A percentile compares a stretch with the other conserved stretches of the same genome.
Evolutionary conservation across 306 rosid genomes (phyloP).

Genomic region (Delonix regia): DNA sequence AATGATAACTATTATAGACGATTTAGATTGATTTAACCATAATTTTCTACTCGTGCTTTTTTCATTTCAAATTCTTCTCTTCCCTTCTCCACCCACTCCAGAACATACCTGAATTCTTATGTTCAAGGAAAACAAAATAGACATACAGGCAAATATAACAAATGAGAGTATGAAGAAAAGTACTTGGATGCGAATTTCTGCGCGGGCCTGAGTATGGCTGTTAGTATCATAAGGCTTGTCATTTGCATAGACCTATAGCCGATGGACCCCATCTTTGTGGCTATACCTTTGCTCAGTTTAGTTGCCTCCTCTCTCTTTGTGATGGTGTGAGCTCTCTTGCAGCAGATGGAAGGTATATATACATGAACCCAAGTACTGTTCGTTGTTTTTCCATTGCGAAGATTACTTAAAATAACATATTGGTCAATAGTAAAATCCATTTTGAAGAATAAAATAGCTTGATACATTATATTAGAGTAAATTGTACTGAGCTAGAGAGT

Average conservation of each 20-base stretch:
- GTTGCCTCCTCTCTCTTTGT: neutral
- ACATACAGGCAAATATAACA: neutral
- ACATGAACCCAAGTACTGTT: neutral
- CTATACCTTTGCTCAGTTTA: slow-evolving; percentile 30
- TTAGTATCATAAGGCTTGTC: slow-evolving; percentile 46
- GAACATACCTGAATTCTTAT: neutral
- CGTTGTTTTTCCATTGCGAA: neutral
- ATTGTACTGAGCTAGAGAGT: no score
- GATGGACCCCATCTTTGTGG: slow-evolving; percentile 41
- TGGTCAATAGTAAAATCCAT: neutral
- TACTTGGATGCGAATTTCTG: slow-evolving; percentile 50
- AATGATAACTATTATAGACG: no score
- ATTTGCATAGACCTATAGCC: slow-evolving; percentile 52
- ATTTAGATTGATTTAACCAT: no score
- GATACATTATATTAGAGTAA: neutral
- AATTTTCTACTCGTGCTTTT: no score
- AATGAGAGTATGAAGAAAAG: neutral
- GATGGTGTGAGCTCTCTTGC: neutral
- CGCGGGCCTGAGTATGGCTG: slow-evolving; percentile 50
- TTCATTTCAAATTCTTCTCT: neutral
- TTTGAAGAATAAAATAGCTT: neutral
- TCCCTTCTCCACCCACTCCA: neutral
- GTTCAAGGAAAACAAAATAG: neutral
- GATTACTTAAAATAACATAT: neutral
- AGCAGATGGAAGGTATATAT: neutral